Evolutionary conservation across 176 grass and related monocot genomes (phyloP).

Genomic region (Triticum turgidum): DNA sequence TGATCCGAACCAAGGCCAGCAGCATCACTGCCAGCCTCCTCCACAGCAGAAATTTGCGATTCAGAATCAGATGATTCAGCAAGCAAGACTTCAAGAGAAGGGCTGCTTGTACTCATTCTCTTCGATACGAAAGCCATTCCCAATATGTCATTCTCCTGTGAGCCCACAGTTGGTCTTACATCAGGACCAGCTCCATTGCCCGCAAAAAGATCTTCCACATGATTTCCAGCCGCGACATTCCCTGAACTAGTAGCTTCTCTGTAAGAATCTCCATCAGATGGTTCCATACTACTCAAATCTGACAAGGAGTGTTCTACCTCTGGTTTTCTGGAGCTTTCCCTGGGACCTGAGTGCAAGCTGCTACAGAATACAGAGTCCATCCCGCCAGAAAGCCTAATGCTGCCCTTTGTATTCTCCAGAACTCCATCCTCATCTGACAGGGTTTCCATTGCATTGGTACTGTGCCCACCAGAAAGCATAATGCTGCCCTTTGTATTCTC

Average conservation of each 20-base stretch:
- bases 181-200: background rate
- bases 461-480: background rate
- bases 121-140: conserved; percentile 25
- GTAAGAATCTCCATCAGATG: background rate
- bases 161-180: background rate
- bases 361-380: conserved; percentile 11
- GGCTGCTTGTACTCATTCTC: conserved; percentile 15
- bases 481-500: conserved; percentile 13
- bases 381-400: background rate
- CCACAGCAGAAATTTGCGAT: conserved; percentile 28
- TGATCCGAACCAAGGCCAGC: conserved; percentile 18
- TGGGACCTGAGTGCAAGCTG: conserved; percentile 14
- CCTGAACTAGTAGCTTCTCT: conserved; percentile 23
- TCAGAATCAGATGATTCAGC: conserved; percentile 40
- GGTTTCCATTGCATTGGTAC: conserved; percentile 8
- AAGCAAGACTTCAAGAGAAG: conserved; percentile 58
- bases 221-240: background rate
- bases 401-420: conserved; percentile 18
- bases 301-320: conserved; percentile 27
- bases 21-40: background rate
- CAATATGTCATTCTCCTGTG: conserved; percentile 27
- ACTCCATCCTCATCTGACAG: background rate
- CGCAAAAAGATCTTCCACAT: conserved; percentile 19
- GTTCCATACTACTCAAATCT: conserved; percentile 30
- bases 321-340: conserved; percentile 24